These are phyloP conservation scores for Solanum piurae DNA, from an alignment of 257 asterid genomes.

Conservation along the genomic window DNA sequence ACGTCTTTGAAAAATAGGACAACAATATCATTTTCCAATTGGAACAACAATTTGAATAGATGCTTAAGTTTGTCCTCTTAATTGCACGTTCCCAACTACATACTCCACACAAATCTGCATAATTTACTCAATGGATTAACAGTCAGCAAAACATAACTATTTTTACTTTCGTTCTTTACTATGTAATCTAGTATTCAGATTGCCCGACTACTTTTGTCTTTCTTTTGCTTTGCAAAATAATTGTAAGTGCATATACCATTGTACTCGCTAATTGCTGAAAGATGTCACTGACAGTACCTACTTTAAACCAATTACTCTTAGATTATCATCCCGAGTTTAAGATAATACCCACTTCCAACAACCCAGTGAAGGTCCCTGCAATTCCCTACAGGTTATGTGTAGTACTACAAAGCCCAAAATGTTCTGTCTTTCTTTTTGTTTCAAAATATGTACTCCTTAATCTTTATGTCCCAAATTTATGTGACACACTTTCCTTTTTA, in stretches of 20 bases:
- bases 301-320: background rate
- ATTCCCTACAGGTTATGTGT: background rate
- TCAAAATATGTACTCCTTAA: background rate
- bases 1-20: background rate
- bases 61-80: background rate
- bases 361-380: background rate
- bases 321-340: background rate
- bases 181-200: background rate
- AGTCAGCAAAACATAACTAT: background rate
- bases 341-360: background rate
- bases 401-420: background rate
- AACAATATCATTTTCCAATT: background rate
- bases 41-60: background rate
- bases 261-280: background rate
- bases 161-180: background rate
- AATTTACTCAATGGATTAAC: background rate
- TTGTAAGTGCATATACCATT: background rate
- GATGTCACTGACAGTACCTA: background rate
- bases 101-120: background rate
- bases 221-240: background rate
- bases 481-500: background rate
- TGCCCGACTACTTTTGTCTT: background rate
- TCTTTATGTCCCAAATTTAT: background rate
- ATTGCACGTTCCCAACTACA: background rate
- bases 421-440: background rate